These are phyloP conservation scores for Kalanchoe fedtschenkoi DNA, from an alignment of 164 flowering plant genomes.

Conservation along the genomic window DNA sequence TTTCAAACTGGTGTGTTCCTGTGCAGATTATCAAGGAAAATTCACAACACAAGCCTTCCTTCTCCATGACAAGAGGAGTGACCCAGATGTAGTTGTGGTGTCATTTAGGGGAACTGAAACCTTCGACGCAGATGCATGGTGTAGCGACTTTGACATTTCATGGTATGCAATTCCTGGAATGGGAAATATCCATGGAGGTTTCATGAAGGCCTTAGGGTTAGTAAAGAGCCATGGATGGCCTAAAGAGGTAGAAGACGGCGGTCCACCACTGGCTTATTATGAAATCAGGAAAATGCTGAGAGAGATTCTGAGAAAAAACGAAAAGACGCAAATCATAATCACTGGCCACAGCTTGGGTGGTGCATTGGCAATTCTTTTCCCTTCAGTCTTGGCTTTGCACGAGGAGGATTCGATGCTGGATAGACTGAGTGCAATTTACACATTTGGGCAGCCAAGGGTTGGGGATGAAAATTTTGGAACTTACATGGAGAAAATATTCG, in stretches of 20 bases:
- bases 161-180: constrained; percentile 43
- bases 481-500: no score
- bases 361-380: no score
- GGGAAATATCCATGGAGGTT: constrained; percentile 57
- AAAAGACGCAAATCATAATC: no score
- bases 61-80: constrained; percentile 22
- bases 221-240: constrained; percentile 47
- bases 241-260: constrained; percentile 12
- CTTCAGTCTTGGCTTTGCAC: no score
- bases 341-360: no score
- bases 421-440: no score
- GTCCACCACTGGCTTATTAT: constrained; percentile 10
- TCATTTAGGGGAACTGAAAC: constrained; percentile 60
- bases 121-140: constrained; percentile 50
- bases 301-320: no score
- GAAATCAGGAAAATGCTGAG: no score
- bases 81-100: constrained; percentile 28
- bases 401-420: no score
- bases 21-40: constrained; percentile 30
- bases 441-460: no score
- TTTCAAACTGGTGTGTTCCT: not conserved
- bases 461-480: no score
- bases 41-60: constrained; percentile 49
- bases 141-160: constrained; percentile 45
- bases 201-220: constrained; percentile 59